Conservation (phyloP, 140 eudicot genomes). For the Senecio squalidus region DNA sequence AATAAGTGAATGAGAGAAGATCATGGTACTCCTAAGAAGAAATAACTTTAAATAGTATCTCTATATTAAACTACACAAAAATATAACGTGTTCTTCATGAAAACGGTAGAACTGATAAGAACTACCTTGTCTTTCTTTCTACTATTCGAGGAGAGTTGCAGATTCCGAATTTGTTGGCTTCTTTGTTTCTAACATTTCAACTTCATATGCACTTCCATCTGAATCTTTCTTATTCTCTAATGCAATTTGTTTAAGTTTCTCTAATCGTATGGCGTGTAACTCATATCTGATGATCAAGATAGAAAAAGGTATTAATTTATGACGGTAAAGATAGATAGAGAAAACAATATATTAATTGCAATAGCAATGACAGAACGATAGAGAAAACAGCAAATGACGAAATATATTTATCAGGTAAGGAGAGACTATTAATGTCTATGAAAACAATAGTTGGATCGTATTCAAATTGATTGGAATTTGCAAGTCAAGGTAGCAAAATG, state of each 20-base stretch:
- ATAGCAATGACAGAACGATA: too few species aligned
- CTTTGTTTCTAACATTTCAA: constrained; percentile 87
- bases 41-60: not conserved
- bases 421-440: too few species aligned
- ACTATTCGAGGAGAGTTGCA: constrained; percentile 21
- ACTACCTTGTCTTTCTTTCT: constrained; percentile 16
- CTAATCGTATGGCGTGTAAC: constrained; percentile 67
- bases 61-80: not conserved
- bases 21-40: not conserved
- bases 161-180: constrained; percentile 23
- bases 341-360: too few species aligned
- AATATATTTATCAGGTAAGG: too few species aligned
- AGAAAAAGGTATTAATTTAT: constrained; percentile 10
- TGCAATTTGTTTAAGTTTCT: constrained; percentile 54
- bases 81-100: not conserved
- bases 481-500: too few species aligned
- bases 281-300: constrained; percentile 56
- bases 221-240: constrained; percentile 38
- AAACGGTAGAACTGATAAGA: constrained; percentile 20
- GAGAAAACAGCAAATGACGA: too few species aligned
- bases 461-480: too few species aligned
- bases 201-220: constrained; percentile 49
- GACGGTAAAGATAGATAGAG: not conserved
- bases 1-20: not conserved
- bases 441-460: too few species aligned